Percentiles rank a stretch among this genome's conserved stretches.
These are phyloP conservation scores for Bipolaris victoriae DNA, from an alignment of 2,329 filamentous ascomycete genomes.

Conservation along the genomic window DNA sequence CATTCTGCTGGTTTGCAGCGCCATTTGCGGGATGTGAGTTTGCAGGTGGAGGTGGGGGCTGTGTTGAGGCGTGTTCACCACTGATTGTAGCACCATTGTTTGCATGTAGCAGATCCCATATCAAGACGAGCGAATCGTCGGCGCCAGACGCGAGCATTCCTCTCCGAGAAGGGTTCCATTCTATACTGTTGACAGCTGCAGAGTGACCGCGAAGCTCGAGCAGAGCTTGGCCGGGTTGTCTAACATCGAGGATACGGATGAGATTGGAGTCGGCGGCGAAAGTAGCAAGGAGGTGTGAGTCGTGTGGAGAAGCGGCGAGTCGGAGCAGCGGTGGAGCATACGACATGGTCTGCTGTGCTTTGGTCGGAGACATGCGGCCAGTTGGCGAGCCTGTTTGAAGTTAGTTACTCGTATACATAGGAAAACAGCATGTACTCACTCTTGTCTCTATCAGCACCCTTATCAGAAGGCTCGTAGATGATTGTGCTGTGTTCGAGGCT, in stretches of 20 bases:
- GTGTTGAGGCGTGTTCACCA: constrained; percentile 45
- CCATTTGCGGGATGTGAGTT: constrained; percentile 37
- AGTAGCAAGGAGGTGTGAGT: constrained; percentile 93
- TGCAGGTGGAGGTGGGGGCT: constrained; percentile 32
- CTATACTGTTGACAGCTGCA: constrained; percentile 86
- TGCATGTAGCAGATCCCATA: constrained; percentile 89
- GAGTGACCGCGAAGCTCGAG: constrained; percentile 90
- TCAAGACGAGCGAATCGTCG: constrained; percentile 87
- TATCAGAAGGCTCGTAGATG: constrained; percentile 95
- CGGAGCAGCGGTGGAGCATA: constrained; percentile 72
- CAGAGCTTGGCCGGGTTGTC: constrained; percentile 92
- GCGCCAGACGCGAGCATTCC: constrained; percentile 90
- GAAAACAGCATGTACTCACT: constrained; percentile 36
- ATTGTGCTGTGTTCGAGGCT: constrained; percentile 98
- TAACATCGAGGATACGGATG: constrained; percentile 93
- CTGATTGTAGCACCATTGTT: constrained; percentile 59
- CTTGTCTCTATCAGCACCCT: constrained; percentile 62
- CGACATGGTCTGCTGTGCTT: constrained; percentile 76
- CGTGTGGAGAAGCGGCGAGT: constrained; percentile 89
- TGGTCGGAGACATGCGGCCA: constrained; percentile 70
- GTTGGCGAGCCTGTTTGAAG: constrained; percentile 50
- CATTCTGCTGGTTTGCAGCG: constrained; percentile 31
- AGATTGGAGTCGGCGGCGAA: constrained; percentile 92
- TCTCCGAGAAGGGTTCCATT: constrained; percentile 89
- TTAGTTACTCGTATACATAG: constrained; percentile 10